These are phyloP conservation scores for Kluyveromyces wickerhamii DNA, from an alignment of 805 yeast species.

Conservation along the genomic window DNA sequence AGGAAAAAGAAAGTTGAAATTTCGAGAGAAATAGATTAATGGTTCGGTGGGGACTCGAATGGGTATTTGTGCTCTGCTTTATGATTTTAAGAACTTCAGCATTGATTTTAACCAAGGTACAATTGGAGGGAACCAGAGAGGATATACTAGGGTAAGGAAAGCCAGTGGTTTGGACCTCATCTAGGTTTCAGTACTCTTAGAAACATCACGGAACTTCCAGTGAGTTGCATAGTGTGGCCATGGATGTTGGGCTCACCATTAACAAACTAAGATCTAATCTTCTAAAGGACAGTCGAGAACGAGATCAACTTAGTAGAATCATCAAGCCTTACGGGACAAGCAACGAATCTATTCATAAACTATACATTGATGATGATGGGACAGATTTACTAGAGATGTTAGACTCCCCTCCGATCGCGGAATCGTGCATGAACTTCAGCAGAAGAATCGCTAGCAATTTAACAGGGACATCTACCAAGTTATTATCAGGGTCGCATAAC, in stretches of 20 bases:
- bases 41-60: no score
- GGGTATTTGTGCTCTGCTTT: no score
- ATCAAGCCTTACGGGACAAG: slow-evolving; percentile 20
- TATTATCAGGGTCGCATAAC: neutral
- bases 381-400: slow-evolving; percentile 13
- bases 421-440: slow-evolving; percentile 7
- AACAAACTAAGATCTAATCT: slow-evolving; percentile 26
- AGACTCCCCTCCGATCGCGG: slow-evolving; percentile 27
- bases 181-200: no score
- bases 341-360: slow-evolving; percentile 10
- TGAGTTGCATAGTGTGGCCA: no score
- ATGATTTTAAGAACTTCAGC: no score
- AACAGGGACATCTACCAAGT: neutral
- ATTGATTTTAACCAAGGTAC: no score
- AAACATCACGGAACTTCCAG: no score
- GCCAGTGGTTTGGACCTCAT: no score
- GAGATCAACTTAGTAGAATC: slow-evolving; percentile 25
- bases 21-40: no score
- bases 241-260: slow-evolving; percentile 24
- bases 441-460: neutral
- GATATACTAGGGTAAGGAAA: no score
- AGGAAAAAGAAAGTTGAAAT: no score
- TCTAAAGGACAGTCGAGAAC: slow-evolving; percentile 21
- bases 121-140: no score
- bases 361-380: slow-evolving; percentile 18